phyloP scores from a whole-genome alignment of 306 rosid species.

The Cajanus cajan region DNA sequence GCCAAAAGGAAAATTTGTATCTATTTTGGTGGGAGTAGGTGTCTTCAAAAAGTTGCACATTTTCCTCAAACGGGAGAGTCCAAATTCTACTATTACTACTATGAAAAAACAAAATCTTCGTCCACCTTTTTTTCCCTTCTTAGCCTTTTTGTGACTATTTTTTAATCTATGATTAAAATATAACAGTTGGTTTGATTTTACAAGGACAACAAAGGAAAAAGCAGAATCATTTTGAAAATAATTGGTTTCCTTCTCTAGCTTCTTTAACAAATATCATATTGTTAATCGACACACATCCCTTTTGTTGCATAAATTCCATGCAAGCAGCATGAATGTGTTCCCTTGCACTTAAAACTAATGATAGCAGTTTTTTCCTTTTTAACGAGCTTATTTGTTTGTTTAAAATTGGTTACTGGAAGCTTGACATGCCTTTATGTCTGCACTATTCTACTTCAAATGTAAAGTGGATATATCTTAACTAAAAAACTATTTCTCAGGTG shows the following conservation, averaged over 20 bases:
- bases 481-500: conserved; percentile 26
- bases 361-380: neutral
- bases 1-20: neutral
- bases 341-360: conserved; percentile 3
- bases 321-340: conserved; percentile 7
- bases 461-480: conserved; percentile 30
- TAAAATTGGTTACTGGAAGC: neutral
- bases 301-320: conserved; percentile 20
- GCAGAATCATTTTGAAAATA: conserved; percentile 7
- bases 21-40: conserved; percentile 29
- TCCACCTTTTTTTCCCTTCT: neutral
- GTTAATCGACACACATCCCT: conserved; percentile 22
- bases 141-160: neutral
- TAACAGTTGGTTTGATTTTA: neutral
- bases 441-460: conserved; percentile 5
- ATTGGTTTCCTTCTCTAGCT: neutral
- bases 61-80: neutral
- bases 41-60: neutral
- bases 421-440: conserved; percentile 9
- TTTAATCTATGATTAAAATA: neutral
- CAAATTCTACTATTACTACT: neutral
- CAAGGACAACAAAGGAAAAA: neutral
- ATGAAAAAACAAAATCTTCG: conserved; percentile 13
- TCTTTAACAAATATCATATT: neutral
- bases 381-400: neutral